Conservation (phyloP, 805 yeast species). For the Tetrapisispora iriomotensis region DNA sequence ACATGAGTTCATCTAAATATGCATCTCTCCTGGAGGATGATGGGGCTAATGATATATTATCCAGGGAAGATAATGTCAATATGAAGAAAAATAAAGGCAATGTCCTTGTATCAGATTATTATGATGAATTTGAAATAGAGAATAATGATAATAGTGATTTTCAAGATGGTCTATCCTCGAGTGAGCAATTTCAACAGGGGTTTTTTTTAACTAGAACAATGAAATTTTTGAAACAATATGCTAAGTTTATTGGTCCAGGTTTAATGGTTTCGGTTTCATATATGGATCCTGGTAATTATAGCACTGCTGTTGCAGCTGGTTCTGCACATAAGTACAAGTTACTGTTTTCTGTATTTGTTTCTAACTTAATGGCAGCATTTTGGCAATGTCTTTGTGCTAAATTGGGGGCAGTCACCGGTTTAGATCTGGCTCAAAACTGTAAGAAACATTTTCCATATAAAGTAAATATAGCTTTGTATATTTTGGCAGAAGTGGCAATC, state of each 20-base stretch:
- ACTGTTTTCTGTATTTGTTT: slow-evolving; percentile 64
- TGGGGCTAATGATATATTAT: too few species aligned
- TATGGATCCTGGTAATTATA: slow-evolving; percentile 96
- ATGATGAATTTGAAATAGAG: neutral
- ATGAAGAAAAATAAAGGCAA: too few species aligned
- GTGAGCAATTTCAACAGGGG: neutral
- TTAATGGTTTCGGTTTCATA: slow-evolving; percentile 90
- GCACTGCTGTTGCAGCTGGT: slow-evolving; percentile 93
- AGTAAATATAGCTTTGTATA: slow-evolving; percentile 52
- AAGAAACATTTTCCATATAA: slow-evolving; percentile 58
- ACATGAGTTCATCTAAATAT: slow-evolving; percentile 4
- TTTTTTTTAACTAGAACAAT: slow-evolving; percentile 3
- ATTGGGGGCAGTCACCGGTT: slow-evolving; percentile 88
- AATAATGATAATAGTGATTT: neutral
- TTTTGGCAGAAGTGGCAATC: slow-evolving; percentile 81
- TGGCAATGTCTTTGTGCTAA: slow-evolving; percentile 79
- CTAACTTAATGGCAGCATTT: slow-evolving; percentile 80
- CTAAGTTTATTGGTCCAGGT: slow-evolving; percentile 83
- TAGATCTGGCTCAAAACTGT: slow-evolving; percentile 84
- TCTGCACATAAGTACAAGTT: slow-evolving; percentile 73
- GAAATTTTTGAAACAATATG: slow-evolving; percentile 37
- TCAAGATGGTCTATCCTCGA: neutral
- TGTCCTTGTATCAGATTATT: neutral
- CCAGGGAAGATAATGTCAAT: too few species aligned
- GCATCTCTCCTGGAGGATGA: slow-evolving; percentile 5